Conservation (phyloP, 768 basidiomycete species). For the Tephrocybe sp. region DNA sequence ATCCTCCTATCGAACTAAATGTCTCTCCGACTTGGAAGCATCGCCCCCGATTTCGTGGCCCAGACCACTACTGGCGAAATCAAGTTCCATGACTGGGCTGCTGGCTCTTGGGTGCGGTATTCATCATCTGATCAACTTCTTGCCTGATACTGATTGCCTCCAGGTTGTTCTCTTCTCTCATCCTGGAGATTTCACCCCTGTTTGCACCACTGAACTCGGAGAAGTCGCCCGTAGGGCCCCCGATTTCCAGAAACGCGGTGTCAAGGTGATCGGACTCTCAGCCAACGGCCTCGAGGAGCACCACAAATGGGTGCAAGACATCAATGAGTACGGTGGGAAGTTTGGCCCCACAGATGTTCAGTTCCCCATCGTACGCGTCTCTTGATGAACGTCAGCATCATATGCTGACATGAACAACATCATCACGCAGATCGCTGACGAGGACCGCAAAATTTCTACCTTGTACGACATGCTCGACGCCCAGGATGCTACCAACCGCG, state of each 20-base stretch:
- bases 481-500: slow-evolving; percentile 89
- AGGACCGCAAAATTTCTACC: slow-evolving; percentile 78
- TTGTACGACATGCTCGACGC: slow-evolving; percentile 96
- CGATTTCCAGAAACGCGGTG: slow-evolving; percentile 84
- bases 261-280: slow-evolving; percentile 92
- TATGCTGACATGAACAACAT: no score
- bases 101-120: slow-evolving; percentile 79
- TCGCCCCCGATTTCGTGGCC: slow-evolving; percentile 89
- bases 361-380: slow-evolving; percentile 84
- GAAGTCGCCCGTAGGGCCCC: slow-evolving; percentile 85
- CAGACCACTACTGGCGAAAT: slow-evolving; percentile 85
- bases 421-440: slow-evolving; percentile 77
- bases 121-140: slow-evolving; percentile 3
- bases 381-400: not conserved
- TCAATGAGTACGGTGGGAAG: slow-evolving; percentile 75
- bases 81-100: slow-evolving; percentile 93
- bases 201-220: slow-evolving; percentile 96
- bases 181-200: slow-evolving; percentile 89
- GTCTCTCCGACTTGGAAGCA: slow-evolving; percentile 79
- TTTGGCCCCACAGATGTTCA: slow-evolving; percentile 68
- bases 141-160: slow-evolving; percentile 2
- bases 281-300: slow-evolving; percentile 89
- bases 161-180: slow-evolving; percentile 92
- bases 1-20: slow-evolving; percentile 22
- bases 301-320: slow-evolving; percentile 85